Evolutionary conservation across 2,329 filamentous ascomycete species (phyloP), one percentile per base, ranked within the genome.

Genomic region (Diplocarpon rosae): DNA sequence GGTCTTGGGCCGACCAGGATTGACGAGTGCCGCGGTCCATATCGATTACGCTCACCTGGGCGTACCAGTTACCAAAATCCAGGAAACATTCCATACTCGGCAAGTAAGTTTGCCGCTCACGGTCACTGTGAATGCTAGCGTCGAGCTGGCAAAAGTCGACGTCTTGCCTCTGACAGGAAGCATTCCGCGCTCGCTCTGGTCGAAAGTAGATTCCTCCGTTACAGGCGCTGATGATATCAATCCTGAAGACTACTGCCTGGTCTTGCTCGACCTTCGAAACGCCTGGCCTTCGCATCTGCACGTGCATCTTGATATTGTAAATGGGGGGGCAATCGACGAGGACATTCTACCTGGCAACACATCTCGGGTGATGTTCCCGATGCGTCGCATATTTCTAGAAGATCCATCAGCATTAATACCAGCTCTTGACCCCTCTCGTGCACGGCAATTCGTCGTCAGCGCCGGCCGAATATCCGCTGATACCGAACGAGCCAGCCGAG

Each of bases 391-490:
- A 32, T 85, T 84, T 59, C 63, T 95, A 15, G 71, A 80, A n/a
- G 76, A 92, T 50, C 80, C 86, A 2, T 78, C 88, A 58, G 80
- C 80, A 1, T 71, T 82, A 1, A 85, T 95, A 32, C 89, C 88
- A 1, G 81, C 79, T 1, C 70, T 95, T 9, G 88, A 90, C 53
- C 83, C 83, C 0, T 79, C 82, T 0, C 79, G 83, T n/a, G 83
- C 87, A 59, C 76, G 88, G n/a, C 89, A 95, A 59, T 95, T 94
- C 56, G 85, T 95, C 27, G 85, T 95, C 35, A 92, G 84, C 63
- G 76, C 80, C 13, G 80, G 78, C 59, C 85, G 85, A 56, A 77
- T 89, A 45, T 81, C 83, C 0, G 84, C 86, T 0, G 86, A 92
- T 52, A 76, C 75, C 35, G 89, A 95, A 65, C 76, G 84, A 29